Evolutionary conservation across 2,329 filamentous ascomycete species (phyloP).

Genomic region (Cercospora sojina): DNA sequence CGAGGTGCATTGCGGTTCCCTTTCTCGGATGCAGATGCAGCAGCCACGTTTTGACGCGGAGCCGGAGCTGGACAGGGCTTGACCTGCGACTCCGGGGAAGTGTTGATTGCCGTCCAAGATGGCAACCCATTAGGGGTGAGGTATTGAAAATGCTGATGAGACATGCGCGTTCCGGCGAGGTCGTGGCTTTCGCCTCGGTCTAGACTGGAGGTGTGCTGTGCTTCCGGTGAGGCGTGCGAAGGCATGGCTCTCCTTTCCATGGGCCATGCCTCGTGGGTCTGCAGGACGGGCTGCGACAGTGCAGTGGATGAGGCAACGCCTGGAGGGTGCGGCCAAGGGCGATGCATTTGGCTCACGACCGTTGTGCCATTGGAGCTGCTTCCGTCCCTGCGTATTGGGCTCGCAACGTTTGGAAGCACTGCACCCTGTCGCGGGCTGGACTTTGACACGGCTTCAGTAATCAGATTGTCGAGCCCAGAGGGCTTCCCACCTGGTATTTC

Average conservation of each 20-base stretch:
- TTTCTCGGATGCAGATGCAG: conserved; percentile 2
- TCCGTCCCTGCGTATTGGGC: neutral
- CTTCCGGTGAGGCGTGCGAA: neutral
- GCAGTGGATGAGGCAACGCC: neutral
- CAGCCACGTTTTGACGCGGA: conserved; percentile 2
- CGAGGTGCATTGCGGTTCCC: neutral
- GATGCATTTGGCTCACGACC: neutral
- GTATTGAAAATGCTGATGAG: conserved; percentile 4
- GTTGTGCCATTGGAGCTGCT: neutral
- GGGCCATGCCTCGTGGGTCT: neutral
- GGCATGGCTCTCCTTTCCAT: neutral
- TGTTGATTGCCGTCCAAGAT: conserved; percentile 13
- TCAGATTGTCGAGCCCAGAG: neutral
- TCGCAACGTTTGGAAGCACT: neutral
- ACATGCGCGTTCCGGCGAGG: neutral
- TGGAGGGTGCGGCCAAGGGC: neutral
- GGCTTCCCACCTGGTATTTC: conserved; percentile 7
- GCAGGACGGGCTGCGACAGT: neutral
- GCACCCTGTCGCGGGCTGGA: neutral
- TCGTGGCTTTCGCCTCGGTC: neutral
- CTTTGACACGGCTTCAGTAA: conserved; percentile 5
- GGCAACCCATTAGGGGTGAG: conserved; percentile 8
- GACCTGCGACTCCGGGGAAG: neutral
- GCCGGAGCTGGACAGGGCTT: neutral
- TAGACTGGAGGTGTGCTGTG: neutral